These are phyloP conservation scores for Pulveroboletus sp. DNA, from an alignment of 768 basidiomycete species.

Conservation along the genomic window DNA sequence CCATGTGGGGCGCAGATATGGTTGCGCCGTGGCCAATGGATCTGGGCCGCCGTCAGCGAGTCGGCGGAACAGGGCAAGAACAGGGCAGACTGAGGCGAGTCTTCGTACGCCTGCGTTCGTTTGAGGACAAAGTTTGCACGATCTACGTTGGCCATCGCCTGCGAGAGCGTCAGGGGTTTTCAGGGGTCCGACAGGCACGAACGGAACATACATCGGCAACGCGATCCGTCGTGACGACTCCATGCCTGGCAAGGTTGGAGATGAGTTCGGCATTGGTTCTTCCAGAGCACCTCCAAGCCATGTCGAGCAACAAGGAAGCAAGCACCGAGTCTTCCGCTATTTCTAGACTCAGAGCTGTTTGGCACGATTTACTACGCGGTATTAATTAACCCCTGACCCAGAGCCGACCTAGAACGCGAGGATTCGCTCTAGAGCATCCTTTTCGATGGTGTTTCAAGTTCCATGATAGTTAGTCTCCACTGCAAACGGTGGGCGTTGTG, in stretches of 20 bases:
- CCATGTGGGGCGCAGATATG: constrained; percentile 97
- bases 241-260: constrained; percentile 51
- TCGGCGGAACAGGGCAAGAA: constrained; percentile 20
- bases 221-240: constrained; percentile 52
- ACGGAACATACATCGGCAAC: constrained; percentile 49
- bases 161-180: constrained; percentile 1
- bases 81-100: constrained; percentile 64
- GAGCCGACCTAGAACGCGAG: too few relatives aligned
- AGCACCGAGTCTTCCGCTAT: not conserved
- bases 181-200: not conserved
- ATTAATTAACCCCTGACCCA: too few relatives aligned
- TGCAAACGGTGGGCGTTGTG: too few relatives aligned
- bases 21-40: constrained; percentile 82
- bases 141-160: constrained; percentile 73
- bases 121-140: constrained; percentile 61
- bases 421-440: too few relatives aligned
- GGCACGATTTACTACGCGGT: not conserved
- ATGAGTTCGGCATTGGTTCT: constrained; percentile 69
- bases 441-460: too few relatives aligned
- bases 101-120: constrained; percentile 59
- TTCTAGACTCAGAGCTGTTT: constrained; percentile 5
- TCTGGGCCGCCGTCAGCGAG: constrained; percentile 35
- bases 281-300: constrained; percentile 85
- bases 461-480: too few relatives aligned
- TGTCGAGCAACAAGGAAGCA: constrained; percentile 23